phyloP scores from a whole-genome alignment of 2,329 filamentous ascomycete species.

The Exophiala aquamarina region DNA sequence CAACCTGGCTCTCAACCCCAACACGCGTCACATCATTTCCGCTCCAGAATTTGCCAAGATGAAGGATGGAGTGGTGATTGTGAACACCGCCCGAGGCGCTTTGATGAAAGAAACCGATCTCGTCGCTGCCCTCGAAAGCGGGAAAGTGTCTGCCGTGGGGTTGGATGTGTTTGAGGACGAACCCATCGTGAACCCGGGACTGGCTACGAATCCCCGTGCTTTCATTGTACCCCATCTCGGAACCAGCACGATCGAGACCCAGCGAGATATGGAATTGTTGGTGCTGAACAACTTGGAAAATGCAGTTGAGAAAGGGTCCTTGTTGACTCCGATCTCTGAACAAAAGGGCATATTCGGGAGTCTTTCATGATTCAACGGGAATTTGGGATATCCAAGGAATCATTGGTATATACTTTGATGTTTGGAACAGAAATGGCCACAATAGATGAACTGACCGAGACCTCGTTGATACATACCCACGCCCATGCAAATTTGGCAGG shows the following conservation, averaged over 20 bases:
- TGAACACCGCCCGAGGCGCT: conserved; percentile 46
- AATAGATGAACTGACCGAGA: no score
- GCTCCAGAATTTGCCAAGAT: conserved; percentile 45
- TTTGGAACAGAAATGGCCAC: no score
- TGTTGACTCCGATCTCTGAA: conserved; percentile 62
- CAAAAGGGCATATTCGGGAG: conserved; percentile 44
- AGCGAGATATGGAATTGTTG: conserved; percentile 61
- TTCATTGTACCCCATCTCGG: conserved; percentile 62
- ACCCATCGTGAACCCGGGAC: conserved; percentile 48
- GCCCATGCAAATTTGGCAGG: no score
- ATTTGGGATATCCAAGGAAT: no score
- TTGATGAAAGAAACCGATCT: conserved; percentile 49
- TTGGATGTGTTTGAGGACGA: conserved; percentile 51
- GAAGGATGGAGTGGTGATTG: conserved; percentile 46
- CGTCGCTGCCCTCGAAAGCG: conserved; percentile 44
- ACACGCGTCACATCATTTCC: conserved; percentile 48
- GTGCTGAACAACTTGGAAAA: conserved; percentile 59
- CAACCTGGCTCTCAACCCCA: conserved; percentile 45
- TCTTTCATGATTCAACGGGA: no score
- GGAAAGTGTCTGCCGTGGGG: conserved; percentile 46
- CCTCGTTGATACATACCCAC: no score
- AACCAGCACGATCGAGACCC: conserved; percentile 60
- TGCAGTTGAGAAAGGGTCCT: conserved; percentile 55
- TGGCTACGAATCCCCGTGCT: conserved; percentile 43
- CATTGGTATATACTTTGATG: no score